Evolutionary conservation across 2,329 filamentous ascomycete genomes (phyloP), one percentile per base, ranked within the genome.

Genomic region (Stemphylium vesicarium): DNA sequence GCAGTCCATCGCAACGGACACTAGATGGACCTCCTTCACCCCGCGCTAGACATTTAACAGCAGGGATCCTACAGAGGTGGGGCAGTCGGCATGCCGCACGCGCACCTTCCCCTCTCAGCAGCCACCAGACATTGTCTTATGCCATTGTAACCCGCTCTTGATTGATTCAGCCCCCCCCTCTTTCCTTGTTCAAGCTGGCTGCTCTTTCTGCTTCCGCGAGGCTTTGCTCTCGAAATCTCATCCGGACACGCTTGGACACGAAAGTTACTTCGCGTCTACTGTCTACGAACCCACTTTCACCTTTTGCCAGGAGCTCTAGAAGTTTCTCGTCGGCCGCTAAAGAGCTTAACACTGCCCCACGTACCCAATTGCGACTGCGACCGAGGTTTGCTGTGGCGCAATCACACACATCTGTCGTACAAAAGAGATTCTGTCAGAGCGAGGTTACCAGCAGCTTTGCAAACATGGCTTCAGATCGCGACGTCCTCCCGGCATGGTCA

Each of bases 381-480:
- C 60, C 61, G 22, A 59, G 63, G 47, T 53, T 64, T 44, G 38
- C 57, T 33, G 57, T 54, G 36, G 56, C 57, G 33, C 53, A 32
- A 37, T 41, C 57, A 46, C 51, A 53, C 48, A 41, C 60, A 11
- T 51, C 65, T 54, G 41, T 48, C 38, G 36, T 46, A 35, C 66
- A 71, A 46, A 58, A 66, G 47, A 66, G 71, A 51, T 71, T 57
- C 32, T 75, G 72, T 40, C 71, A 73, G 49, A 66, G 59, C 38
- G 69, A 73, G 42, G 62, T 64, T 24, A 73, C 61, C 12, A 71
- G 68, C 35, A 71, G 63, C 56, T 69, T 73, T 45, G 54, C 64
- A 64, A 60, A 65, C 63, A 81, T 80, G 78, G 77, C 78, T 24
- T 74, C 77, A 20, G 79, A 81, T 59, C 71, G 79, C 56, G 79